Conservation (phyloP, 1,284 basidiomycete genomes). For the Malassezia pachydermatis region DNA sequence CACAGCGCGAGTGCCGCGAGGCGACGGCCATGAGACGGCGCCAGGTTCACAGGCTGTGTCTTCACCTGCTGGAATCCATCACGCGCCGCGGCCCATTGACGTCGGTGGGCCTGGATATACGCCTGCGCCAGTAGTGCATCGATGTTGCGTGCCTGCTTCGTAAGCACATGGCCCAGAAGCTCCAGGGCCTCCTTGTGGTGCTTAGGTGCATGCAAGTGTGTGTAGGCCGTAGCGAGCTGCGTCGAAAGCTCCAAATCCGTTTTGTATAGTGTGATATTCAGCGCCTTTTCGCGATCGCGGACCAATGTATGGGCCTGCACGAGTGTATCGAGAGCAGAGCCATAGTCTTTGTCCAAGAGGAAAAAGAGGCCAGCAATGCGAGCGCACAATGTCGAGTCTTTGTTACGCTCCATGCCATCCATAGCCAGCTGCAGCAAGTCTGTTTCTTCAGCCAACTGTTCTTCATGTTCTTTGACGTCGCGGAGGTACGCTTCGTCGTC, state of each 20-base stretch:
- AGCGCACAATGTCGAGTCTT: constrained; percentile 62
- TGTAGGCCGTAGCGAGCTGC: constrained; percentile 62
- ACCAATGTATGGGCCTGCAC: constrained; percentile 20
- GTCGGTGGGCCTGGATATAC: constrained; percentile 63
- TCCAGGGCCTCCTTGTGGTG: constrained; percentile 69
- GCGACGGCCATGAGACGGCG: constrained; percentile 44
- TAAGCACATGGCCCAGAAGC: constrained; percentile 60
- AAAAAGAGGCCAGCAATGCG: constrained; percentile 66
- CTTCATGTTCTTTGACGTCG: constrained; percentile 16
- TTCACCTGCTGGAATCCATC: constrained; percentile 55
- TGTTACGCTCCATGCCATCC: constrained; percentile 55
- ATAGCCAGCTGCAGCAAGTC: constrained; percentile 36
- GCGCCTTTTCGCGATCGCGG: constrained; percentile 47
- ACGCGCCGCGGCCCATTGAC: constrained; percentile 65
- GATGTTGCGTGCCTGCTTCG: constrained; percentile 18
- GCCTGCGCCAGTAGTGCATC: constrained; percentile 51
- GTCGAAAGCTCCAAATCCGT: constrained; percentile 61
- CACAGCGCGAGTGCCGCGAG: constrained; percentile 46
- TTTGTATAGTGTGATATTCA: constrained; percentile 62
- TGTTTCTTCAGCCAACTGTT: constrained; percentile 12
- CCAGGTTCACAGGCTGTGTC: not conserved
- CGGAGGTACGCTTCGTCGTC: constrained; percentile 29
- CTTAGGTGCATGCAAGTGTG: constrained; percentile 78
- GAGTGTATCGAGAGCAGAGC: constrained; percentile 29
- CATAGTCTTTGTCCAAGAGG: constrained; percentile 64